Evolutionary conservation across 2,329 filamentous ascomycete species (phyloP), one percentile per base, ranked within the genome.

Genomic region (Podosphaera leucotricha): DNA sequence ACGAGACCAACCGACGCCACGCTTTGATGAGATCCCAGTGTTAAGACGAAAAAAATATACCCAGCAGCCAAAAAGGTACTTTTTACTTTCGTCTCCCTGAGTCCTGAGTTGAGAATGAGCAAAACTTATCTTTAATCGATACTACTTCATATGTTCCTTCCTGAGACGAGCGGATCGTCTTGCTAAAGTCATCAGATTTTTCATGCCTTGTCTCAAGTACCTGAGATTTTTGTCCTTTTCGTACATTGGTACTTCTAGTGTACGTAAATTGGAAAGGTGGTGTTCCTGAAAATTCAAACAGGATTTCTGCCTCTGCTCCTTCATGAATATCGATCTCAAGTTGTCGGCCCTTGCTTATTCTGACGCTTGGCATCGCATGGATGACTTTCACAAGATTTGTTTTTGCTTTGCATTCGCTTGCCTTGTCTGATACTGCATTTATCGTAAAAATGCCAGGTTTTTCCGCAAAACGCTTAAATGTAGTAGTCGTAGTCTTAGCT

Each of bases 191-290:
- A 49, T 86, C 73, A 41, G 80, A 87, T 16, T 80, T 68, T 53
- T 94, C 86, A 52, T 90, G 85, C 53, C 82, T 75, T 50, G 92
- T 94, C 64, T 98, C 92, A 16, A 98, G 68, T 28, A 98, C 72
- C 54, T 77, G 70, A 33, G 78, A 75, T 56, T 76, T 80, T 60
- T 84, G 81, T 1, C 80, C 79, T 63, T 77, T 84, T 47, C 57
- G 54, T n/a, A 76, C 77, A 58, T 93, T 93, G 38, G 83, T 83
- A 61, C 80, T 90, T 48, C 90, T 72, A 18, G 85, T 95, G 60
- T 92, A 95, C 46, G 87, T 94, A 58, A 95, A 98, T 62, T 95
- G 90, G 56, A 98, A 98, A 1, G 90, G 90, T 48, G 90, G 85
- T 5, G 82, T 86, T 46, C 92, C 90, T 66, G 81, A 86, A 62